phyloP scores from a whole-genome alignment of 139 green algal genomes.

The Limnomonas spitsbergensis region DNA sequence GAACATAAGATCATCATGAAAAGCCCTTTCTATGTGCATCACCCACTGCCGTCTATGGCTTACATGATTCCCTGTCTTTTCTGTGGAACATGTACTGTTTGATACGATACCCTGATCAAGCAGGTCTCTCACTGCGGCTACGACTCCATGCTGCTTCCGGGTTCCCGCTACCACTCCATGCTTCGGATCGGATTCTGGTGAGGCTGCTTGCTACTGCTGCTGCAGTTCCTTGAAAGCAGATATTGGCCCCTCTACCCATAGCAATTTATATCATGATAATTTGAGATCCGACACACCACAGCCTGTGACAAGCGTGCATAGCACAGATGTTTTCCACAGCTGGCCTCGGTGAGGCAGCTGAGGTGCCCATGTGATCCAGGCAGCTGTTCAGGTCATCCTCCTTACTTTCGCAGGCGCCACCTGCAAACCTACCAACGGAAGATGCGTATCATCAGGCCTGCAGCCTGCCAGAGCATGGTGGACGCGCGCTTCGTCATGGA shows the following conservation, averaged over 20 bases:
- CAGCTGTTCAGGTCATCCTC: no score
- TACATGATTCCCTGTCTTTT: no score
- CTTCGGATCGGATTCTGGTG: constrained; percentile 13
- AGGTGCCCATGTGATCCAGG: neutral
- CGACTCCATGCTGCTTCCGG: constrained; percentile 46
- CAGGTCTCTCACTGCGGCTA: constrained; percentile 15
- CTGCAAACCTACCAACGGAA: neutral
- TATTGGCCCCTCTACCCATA: neutral
- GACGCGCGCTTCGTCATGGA: constrained; percentile 15
- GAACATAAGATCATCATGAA: neutral
- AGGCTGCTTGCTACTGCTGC: neutral
- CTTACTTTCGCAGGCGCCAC: neutral
- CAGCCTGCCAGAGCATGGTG: constrained; percentile 2
- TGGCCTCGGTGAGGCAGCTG: neutral
- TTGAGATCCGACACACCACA: neutral
- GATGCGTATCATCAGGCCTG: neutral
- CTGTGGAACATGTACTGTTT: no score
- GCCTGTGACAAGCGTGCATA: neutral
- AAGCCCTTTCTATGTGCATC: neutral
- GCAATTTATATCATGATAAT: neutral
- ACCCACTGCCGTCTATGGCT: no score
- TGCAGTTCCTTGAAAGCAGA: neutral
- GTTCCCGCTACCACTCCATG: constrained; percentile 17
- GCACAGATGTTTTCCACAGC: neutral
- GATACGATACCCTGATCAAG: no score